Percentiles rank a stretch among this genome's conserved stretches.
phyloP scores from a whole-genome alignment of 2,329 filamentous ascomycete genomes.

The Hymenoscyphus fructigenus region DNA sequence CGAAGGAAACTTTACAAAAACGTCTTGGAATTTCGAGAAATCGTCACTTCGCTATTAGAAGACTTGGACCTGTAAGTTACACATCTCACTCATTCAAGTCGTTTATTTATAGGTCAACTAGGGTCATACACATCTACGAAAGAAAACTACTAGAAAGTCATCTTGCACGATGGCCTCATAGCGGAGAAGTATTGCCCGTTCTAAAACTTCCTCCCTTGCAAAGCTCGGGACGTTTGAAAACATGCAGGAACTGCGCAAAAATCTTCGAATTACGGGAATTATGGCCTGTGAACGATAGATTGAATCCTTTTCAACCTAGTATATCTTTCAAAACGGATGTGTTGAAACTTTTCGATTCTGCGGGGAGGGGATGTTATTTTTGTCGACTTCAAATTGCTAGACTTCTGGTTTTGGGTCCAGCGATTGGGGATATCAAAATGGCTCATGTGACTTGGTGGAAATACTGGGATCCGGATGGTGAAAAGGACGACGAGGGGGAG shows the following conservation, averaged over 20 bases:
- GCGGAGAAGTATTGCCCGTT: not conserved
- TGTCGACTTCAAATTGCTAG: constrained; percentile 13
- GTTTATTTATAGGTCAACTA: not conserved
- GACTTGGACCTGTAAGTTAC: constrained; percentile 7
- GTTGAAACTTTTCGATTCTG: constrained; percentile 9
- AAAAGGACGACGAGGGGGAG: not conserved
- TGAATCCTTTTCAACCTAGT: constrained; percentile 14
- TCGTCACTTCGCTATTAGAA: not conserved
- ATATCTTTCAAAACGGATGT: constrained; percentile 7
- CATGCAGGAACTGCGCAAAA: constrained; percentile 11
- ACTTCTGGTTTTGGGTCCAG: constrained; percentile 4
- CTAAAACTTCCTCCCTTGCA: constrained; percentile 2
- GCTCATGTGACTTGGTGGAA: constrained; percentile 17
- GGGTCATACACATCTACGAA: not conserved
- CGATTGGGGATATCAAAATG: constrained; percentile 4
- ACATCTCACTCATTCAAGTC: not conserved
- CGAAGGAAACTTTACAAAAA: constrained; percentile 5
- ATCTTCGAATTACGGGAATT: constrained; percentile 12
- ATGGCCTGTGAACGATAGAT: constrained; percentile 5
- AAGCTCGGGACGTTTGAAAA: not conserved
- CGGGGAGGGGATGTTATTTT: constrained; percentile 12
- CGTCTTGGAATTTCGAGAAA: constrained; percentile 4
- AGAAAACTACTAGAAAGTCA: not conserved
- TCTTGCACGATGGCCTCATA: not conserved
- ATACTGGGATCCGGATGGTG: constrained; percentile 8